A percentile compares a stretch with the other conserved stretches of the same genome.
phyloP scores from a whole-genome alignment of 768 basidiomycete genomes.

The Boletus rubescentipes region DNA sequence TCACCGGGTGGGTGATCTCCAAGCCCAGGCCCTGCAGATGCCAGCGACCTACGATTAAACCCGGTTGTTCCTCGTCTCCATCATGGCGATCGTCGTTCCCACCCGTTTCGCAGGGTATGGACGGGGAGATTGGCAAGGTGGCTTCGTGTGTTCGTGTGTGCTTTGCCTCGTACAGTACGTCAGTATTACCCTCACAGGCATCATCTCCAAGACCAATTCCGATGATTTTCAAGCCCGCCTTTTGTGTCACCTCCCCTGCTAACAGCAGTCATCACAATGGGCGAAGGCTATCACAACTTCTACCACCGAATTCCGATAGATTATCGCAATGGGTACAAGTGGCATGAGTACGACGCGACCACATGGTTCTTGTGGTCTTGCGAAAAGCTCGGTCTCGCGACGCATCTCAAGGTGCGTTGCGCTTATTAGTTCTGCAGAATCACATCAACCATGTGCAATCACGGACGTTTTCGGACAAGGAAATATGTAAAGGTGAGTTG shows the following conservation, averaged over 20 bases:
- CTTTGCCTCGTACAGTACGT: conserved; percentile 77
- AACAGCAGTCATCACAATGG: conserved; percentile 87
- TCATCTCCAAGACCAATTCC: not conserved
- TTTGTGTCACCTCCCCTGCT: conserved; percentile 92
- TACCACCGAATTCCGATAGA: conserved; percentile 95
- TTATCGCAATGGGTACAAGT: conserved; percentile 88
- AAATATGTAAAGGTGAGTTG: conserved; percentile 78
- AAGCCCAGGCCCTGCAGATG: conserved; percentile 88
- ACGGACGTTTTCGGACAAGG: conserved; percentile 47
- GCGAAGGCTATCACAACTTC: conserved; percentile 97
- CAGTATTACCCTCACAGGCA: conserved; percentile 29
- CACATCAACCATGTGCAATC: conserved; percentile 28
- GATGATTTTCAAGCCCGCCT: conserved; percentile 60
- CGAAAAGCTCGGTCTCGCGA: conserved; percentile 44
- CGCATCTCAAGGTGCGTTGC: conserved; percentile 47
- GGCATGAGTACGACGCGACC: conserved; percentile 85
- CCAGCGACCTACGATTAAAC: conserved; percentile 78
- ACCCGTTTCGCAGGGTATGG: conserved; percentile 37
- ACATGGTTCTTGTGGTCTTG: conserved; percentile 74
- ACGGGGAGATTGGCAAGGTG: conserved; percentile 27
- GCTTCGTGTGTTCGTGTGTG: conserved; percentile 38
- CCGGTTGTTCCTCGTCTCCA: conserved; percentile 65
- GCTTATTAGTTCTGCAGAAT: not conserved
- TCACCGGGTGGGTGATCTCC: conserved; percentile 86
- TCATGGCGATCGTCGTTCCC: conserved; percentile 68